A percentile compares a stretch with the other conserved stretches of the same genome.
These are phyloP conservation scores for Colletotrichum cereale DNA, from an alignment of 2,329 filamentous ascomycete species.

Conservation along the genomic window DNA sequence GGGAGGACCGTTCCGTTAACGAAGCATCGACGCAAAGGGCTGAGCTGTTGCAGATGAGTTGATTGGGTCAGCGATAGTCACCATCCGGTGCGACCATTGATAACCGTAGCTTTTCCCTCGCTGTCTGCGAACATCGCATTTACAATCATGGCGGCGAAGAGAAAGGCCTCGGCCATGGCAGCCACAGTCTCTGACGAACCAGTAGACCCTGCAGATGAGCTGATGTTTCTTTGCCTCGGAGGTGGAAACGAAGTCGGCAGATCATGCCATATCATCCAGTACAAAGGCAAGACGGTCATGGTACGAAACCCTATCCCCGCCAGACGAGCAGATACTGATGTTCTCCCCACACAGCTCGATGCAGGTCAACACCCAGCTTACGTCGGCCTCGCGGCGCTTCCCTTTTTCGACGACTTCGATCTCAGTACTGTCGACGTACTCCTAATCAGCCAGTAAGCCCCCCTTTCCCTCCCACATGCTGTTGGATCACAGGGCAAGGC, in stretches of 20 bases:
- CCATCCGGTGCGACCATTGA: slow-evolving; percentile 5
- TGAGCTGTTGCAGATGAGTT: slow-evolving; percentile 24
- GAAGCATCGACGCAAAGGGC: neutral
- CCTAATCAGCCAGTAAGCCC: slow-evolving; percentile 97
- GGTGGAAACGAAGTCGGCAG: slow-evolving; percentile 97
- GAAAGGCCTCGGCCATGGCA: slow-evolving; percentile 83
- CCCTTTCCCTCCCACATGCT: slow-evolving; percentile 38
- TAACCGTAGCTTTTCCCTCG: slow-evolving; percentile 1
- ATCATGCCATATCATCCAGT: slow-evolving; percentile 97
- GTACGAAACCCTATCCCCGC: slow-evolving; percentile 60
- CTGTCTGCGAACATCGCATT: slow-evolving; percentile 24
- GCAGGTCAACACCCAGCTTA: slow-evolving; percentile 97
- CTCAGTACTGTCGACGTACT: slow-evolving; percentile 97
- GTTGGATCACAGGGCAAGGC: slow-evolving; percentile 45
- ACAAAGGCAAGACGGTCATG: slow-evolving; percentile 99
- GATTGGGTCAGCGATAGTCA: neutral
- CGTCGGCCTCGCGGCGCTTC: slow-evolving; percentile 91
- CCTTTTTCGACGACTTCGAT: slow-evolving; percentile 99
- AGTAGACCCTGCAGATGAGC: slow-evolving; percentile 91
- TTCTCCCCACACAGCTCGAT: slow-evolving; percentile 76
- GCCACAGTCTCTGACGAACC: slow-evolving; percentile 77
- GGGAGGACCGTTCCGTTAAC: slow-evolving; percentile 5
- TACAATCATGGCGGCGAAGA: slow-evolving; percentile 85
- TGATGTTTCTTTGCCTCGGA: slow-evolving; percentile 93
- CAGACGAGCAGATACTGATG: neutral